Evolutionary conservation across 768 basidiomycete genomes (phyloP).

Genomic region (Tylopilus balloui): DNA sequence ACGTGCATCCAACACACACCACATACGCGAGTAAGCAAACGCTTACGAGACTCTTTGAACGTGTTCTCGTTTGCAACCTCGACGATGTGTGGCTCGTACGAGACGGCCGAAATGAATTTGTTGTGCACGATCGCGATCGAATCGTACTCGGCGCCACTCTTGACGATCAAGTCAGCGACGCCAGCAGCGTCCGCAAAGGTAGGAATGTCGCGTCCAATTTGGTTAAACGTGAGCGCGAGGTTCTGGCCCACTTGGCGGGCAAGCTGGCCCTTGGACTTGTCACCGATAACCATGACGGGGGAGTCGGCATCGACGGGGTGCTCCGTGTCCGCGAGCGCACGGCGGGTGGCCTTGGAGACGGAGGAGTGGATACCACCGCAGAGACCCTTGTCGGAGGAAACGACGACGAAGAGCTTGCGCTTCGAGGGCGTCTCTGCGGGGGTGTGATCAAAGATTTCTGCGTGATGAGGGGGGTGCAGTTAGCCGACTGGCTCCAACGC

Average conservation of each 20-base stretch:
- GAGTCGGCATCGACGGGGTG: slow-evolving; percentile 53
- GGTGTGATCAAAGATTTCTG: slow-evolving; percentile 86
- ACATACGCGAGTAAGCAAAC: neutral
- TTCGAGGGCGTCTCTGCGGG: slow-evolving; percentile 62
- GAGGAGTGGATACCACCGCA: slow-evolving; percentile 99
- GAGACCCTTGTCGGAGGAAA: slow-evolving; percentile 98
- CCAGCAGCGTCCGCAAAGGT: slow-evolving; percentile 95
- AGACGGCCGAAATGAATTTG: slow-evolving; percentile 83
- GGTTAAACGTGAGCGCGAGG: slow-evolving; percentile 87
- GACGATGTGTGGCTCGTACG: slow-evolving; percentile 75
- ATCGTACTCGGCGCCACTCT: slow-evolving; percentile 83
- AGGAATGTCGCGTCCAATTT: slow-evolving; percentile 95
- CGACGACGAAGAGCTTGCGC: slow-evolving; percentile 86
- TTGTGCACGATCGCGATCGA: slow-evolving; percentile 78
- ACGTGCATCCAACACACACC: neutral
- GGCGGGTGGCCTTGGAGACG: slow-evolving; percentile 84
- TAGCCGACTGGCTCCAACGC: neutral
- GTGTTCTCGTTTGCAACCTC: slow-evolving; percentile 80
- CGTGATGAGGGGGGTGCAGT: slow-evolving; percentile 4
- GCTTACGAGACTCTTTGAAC: slow-evolving; percentile 74
- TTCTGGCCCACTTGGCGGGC: slow-evolving; percentile 58
- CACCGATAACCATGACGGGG: slow-evolving; percentile 84
- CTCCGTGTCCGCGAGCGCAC: slow-evolving; percentile 52
- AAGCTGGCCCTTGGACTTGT: slow-evolving; percentile 96
- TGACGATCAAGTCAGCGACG: slow-evolving; percentile 88